Evolutionary conservation across 257 asterid genomes (phyloP), one percentile per base, ranked within the genome.

Genomic region (Penstemon newberryi): DNA sequence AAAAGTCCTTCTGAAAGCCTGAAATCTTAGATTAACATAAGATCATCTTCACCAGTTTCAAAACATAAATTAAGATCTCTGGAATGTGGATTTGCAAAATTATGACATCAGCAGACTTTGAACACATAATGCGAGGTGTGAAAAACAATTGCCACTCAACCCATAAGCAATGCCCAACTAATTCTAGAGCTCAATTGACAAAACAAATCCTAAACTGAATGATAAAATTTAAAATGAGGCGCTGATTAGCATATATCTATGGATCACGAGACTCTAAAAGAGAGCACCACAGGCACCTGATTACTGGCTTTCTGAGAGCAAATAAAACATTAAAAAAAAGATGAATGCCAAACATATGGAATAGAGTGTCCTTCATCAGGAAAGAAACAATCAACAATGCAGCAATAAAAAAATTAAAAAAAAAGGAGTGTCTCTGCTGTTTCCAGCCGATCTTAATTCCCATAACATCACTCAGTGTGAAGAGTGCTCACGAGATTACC

Each of bases 11-110:
- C 74, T 49, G 6, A 53, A 45, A 55, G 49, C 13, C 65, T 41
- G 15, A 54, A 65, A 19, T 55, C 52, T 62, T 65, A 63, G 67
- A 55, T 57, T 5, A 57, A 12, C 55, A 36, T 53, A 8, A 50
- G 36, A 15, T 49, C 57, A 64, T 33, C 62, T 37, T 69, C 59
- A 52, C 15, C 15, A 70, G 57, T 37, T 12, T 44, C 19, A 8
- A 3, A 5, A 51, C n/a, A 7, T 33, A 51, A 51, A 5, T 7
- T 37, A 9, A 64, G 25, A 47, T 52, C 58, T 12, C 5, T 36
- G 11, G 10, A 49, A 15, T 10, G n/a, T 5, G 4, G 11, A 4
- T 3, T 8, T 12, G 54, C 33, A 25, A 25, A 25, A 25, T 25
- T 2, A 25, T 25, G 33, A 1, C 33, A 25, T 49, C 54, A 9